A percentile compares a stretch with the other conserved stretches of the same genome.
phyloP scores from a whole-genome alignment of 352 stramenopile genomes.

The Globisporangium yorkense region DNA sequence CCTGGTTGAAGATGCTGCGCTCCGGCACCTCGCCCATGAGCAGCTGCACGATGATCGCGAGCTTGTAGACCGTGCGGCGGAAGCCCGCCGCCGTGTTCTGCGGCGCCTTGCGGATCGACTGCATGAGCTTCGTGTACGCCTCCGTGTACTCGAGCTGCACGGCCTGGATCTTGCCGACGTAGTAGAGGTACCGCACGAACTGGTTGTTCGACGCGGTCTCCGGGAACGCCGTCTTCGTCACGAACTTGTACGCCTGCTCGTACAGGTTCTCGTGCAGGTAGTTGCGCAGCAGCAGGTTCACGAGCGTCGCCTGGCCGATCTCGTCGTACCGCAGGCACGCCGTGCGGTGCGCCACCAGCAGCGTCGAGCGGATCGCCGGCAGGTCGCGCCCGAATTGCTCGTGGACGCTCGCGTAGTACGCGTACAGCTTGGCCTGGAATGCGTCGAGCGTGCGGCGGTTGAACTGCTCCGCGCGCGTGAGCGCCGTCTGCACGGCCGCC shows the following conservation, averaged over 20 bases:
- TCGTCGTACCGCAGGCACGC: conserved; percentile 88
- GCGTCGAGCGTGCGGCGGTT: conserved; percentile 76
- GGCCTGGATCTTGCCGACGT: conserved; percentile 94
- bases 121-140: conserved; percentile 94
- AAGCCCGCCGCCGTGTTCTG: conserved; percentile 96
- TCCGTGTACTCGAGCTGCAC: conserved; percentile 97
- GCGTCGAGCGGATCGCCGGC: conserved; percentile 47
- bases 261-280: conserved; percentile 89
- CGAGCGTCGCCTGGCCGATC: conserved; percentile 84
- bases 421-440: conserved; percentile 75
- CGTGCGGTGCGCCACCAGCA: conserved; percentile 83
- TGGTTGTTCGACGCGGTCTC: conserved; percentile 97
- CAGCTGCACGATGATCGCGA: conserved; percentile 95
- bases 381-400: conserved; percentile 60
- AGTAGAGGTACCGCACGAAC: conserved; percentile 97
- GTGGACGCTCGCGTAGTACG: conserved; percentile 72
- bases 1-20: conserved; percentile 90
- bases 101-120: conserved; percentile 95
- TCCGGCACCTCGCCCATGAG: conserved; percentile 98
- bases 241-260: conserved; percentile 92
- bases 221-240: conserved; percentile 86
- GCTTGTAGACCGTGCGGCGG: conserved; percentile 93
- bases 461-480: conserved; percentile 65
- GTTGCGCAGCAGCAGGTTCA: conserved; percentile 90
- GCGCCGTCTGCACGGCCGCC: conserved; percentile 39